Evolutionary conservation across 352 stramenopile species (phyloP), one percentile per base, ranked within the genome.

Genomic region (Globisporangium mamillatum): DNA sequence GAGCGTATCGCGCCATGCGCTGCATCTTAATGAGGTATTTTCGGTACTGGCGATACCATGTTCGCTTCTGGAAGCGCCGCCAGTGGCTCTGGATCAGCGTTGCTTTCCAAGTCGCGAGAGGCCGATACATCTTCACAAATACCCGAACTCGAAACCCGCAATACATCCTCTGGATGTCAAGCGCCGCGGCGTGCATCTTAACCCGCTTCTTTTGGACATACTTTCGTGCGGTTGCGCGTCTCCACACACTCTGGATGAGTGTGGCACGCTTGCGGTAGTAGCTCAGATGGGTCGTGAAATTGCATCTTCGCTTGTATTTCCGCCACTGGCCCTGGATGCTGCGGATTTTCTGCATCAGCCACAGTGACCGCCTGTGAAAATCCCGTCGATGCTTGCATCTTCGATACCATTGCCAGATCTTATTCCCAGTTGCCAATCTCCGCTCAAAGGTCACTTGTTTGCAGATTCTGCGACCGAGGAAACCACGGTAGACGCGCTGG

Each of bases 311-410:
- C 53, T 73, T 67, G 61, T 84, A 78, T 46, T 77, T 81, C 2
- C 81, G 72, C 79, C 84, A 93, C 48, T 91, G 76, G 14, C 75
- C 68, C 69, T 93, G 81, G 65, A 91, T 85, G 46, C 64, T 73
- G 63, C 68, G 72, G 29, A 90, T 75, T 62, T 86, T 88, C 14
- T 36, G 20, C n/a, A 88, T 57, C 3, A 89, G 76, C 81, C 81
- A 89, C 1, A 64, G 66, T 0, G 81, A 76, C 4, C 79, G 75
- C 14, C 29, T 62, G 12, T 41, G 61, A 14, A 82, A 74, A 8
- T 89, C 68, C 3, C 71, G 75, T 4, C 77, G 62, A n/a, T 76
- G 63, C 22, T 77, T 48, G 54, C 75, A 88, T 32, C 65, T 69
- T 1, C 79, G 83, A 69, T 80, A 90, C 83, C 83, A 93, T 22